Evolutionary conservation across 176 grass and related monocot genomes (phyloP).

Genomic region (Carex myosuroides): DNA sequence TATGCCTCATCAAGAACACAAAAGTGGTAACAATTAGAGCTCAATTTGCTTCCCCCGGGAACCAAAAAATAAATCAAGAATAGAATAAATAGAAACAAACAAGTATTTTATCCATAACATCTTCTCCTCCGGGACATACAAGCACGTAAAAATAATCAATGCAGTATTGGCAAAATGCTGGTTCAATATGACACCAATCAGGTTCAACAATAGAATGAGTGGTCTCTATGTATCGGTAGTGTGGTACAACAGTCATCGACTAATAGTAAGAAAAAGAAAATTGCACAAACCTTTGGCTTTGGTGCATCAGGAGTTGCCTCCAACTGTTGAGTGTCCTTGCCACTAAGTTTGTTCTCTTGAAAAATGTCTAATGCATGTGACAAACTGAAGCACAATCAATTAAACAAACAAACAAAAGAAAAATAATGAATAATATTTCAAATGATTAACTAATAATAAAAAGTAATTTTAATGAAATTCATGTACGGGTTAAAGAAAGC

Average conservation of each 20-base stretch:
- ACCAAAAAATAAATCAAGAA: background rate
- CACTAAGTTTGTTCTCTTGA: constrained; percentile 57
- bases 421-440: background rate
- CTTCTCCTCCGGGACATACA: background rate
- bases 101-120: background rate
- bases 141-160: background rate
- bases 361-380: constrained; percentile 91
- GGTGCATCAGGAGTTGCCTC: constrained; percentile 43
- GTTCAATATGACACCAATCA: background rate
- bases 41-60: background rate
- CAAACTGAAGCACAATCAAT: constrained; percentile 36
- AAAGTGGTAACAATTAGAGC: background rate
- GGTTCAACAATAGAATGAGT: background rate
- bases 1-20: background rate
- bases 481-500: background rate
- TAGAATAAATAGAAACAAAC: background rate
- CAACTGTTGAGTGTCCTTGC: constrained; percentile 77
- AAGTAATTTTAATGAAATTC: background rate
- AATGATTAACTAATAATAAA: background rate
- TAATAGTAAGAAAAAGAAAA: constrained; percentile 17
- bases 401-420: background rate
- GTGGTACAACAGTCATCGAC: background rate
- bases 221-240: background rate
- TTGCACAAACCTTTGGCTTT: constrained; percentile 26
- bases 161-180: background rate